Evolutionary conservation across 805 yeast genomes (phyloP), one percentile per base, ranked within the genome.

Genomic region (Candida silvatica): DNA sequence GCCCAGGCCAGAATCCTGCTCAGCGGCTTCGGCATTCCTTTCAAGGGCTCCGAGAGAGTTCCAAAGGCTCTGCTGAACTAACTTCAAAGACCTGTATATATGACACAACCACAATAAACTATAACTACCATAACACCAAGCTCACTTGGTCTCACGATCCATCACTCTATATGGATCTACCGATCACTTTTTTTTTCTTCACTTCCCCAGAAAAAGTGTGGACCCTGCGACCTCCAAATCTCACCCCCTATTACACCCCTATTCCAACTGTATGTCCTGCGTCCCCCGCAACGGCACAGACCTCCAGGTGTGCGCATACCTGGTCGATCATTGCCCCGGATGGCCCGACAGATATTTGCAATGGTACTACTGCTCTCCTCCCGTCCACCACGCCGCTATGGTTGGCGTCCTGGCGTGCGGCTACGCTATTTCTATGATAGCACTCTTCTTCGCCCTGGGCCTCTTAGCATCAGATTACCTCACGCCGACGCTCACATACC

Each of bases 1-100:
- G 74, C 77, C 22, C 92, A 85, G 51, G 97, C 97, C 7, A 77
- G 94, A 58, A 76, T 83, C 15, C 65, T 90, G 47, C 62, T 90
- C 41, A 81, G 94, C 54, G 81, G 85, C 2, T 68, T 76, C 46
- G 95, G 95, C 6, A 57, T 88, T 35, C 94, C 95, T 36, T 84
- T 88, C 64, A 53, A 59, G 34, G 80, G 79, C 18, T 46, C 60
- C 35, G 78, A 71, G 51, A 66, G 62, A 42, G 42, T 57, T 16
- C 60, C 63, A 27, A 57, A 52, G 38, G n/a, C n/a, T n/a, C n/a
- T n/a, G n/a, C n/a, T n/a, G n/a, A n/a, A n/a, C n/a, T n/a, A n/a
- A n/a, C n/a, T n/a, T n/a, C n/a, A n/a, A n/a, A n/a, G n/a, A n/a
- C n/a, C n/a, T n/a, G n/a, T n/a, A n/a, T n/a, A n/a, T n/a, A n/a